A percentile compares a stretch with the other conserved stretches of the same genome.
phyloP scores from a whole-genome alignment of 768 basidiomycete species.

The Lactarius vividus region DNA sequence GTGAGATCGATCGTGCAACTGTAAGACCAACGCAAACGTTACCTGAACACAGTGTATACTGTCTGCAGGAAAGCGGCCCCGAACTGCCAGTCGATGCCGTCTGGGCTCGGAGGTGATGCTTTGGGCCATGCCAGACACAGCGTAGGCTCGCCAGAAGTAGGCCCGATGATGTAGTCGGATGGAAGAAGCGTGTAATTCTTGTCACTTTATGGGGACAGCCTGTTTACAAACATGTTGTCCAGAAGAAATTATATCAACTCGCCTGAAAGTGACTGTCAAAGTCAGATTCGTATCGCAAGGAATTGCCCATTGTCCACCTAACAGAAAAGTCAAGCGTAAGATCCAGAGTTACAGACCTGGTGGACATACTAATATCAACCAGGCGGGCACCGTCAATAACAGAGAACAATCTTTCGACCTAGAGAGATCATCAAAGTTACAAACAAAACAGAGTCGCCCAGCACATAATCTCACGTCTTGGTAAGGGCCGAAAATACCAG shows the following conservation, averaged over 20 bases:
- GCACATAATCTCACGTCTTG: constrained; percentile 55
- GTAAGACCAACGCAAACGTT: constrained; percentile 2
- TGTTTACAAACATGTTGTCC: background rate
- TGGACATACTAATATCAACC: constrained; percentile 53
- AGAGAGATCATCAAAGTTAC: constrained; percentile 15
- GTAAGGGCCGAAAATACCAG: constrained; percentile 74
- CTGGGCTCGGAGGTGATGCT: constrained; percentile 60
- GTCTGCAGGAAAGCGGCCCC: constrained; percentile 69
- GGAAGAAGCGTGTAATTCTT: constrained; percentile 63
- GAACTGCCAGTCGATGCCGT: constrained; percentile 83
- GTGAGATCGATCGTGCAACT: background rate
- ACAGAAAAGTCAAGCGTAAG: background rate
- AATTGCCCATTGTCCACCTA: constrained; percentile 70
- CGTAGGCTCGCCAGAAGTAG: constrained; percentile 57
- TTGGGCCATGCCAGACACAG: constrained; percentile 75
- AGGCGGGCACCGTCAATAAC: constrained; percentile 62
- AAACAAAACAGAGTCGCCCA: background rate
- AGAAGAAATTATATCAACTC: constrained; percentile 25
- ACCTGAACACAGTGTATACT: constrained; percentile 81
- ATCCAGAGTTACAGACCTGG: background rate
- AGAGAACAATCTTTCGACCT: constrained; percentile 70
- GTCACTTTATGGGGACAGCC: constrained; percentile 33
- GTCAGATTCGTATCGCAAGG: constrained; percentile 62
- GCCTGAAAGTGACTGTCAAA: constrained; percentile 73
- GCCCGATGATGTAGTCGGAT: constrained; percentile 75